Evolutionary conservation across 305 asterid species (phyloP).

Genomic region (Solanum hybrid): DNA sequence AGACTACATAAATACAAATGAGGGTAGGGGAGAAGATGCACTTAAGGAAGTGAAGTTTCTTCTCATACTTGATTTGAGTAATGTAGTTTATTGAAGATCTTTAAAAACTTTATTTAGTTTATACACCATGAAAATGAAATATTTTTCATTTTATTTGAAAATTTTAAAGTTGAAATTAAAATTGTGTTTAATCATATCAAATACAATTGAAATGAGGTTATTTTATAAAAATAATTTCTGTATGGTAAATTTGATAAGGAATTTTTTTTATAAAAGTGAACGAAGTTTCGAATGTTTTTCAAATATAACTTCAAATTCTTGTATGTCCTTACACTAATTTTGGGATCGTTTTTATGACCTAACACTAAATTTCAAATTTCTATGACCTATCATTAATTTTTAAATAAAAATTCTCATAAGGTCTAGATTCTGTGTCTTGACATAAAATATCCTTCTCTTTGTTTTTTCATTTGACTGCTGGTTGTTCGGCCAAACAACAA

Average conservation of each 20-base stretch:
- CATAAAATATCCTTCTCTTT: not conserved
- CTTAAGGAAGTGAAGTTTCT: not conserved
- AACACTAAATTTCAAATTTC: not conserved
- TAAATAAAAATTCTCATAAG: not conserved
- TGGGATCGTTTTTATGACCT: not conserved
- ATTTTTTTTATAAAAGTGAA: too few relatives aligned
- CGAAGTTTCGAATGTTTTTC: not conserved
- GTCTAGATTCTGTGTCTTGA: not conserved
- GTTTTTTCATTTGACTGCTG: not conserved
- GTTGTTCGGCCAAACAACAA: not conserved
- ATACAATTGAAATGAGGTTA: not conserved
- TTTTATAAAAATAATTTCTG: too few relatives aligned
- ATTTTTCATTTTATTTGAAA: too few relatives aligned
- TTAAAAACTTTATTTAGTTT: not conserved
- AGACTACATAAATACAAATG: not conserved
- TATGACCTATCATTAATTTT: not conserved
- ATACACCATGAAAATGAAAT: too few relatives aligned
- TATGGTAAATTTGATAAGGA: not conserved
- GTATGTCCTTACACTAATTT: not conserved
- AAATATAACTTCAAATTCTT: not conserved
- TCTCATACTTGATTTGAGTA: not conserved
- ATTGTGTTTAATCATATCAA: not conserved
- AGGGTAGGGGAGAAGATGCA: not conserved
- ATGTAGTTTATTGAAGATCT: not conserved
- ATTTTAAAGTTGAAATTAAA: not conserved